These are phyloP conservation scores for Backusella psychrophila DNA, from an alignment of 192 early-diverging fungal species.

Conservation along the genomic window DNA sequence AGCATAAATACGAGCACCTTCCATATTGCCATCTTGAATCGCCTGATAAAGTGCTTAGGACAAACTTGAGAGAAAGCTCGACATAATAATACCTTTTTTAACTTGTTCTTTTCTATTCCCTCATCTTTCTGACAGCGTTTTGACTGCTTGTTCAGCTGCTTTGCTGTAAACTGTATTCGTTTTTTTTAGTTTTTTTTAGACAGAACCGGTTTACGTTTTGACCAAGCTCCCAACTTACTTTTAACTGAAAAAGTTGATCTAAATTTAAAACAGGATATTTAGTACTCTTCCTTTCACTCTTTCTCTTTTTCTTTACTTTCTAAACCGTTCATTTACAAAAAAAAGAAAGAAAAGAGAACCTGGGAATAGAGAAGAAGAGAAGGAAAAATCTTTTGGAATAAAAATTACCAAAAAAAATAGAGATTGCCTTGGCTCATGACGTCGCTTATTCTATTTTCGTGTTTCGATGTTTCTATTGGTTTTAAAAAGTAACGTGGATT, in stretches of 20 bases:
- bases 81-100: slow-evolving; percentile 73
- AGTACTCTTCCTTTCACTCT: neutral
- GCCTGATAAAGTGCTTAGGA: slow-evolving; percentile 50
- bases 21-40: slow-evolving; percentile 89
- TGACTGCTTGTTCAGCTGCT: slow-evolving; percentile 80
- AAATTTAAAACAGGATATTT: neutral
- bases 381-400: neutral
- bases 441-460: neutral
- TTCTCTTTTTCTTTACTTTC: slow-evolving; percentile 17
- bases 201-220: neutral
- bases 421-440: neutral
- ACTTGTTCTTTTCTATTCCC: slow-evolving; percentile 69
- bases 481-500: too few relatives aligned
- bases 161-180: slow-evolving; percentile 79
- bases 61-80: too few relatives aligned
- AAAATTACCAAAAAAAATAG: neutral
- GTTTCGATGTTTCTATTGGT: neutral
- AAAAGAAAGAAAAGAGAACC: neutral
- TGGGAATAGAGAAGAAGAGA: neutral
- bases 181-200: neutral
- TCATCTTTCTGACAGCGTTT: slow-evolving; percentile 89
- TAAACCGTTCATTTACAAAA: slow-evolving; percentile 16
- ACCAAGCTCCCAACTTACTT: slow-evolving; percentile 8
- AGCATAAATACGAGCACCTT: slow-evolving; percentile 91
- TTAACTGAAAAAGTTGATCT: slow-evolving; percentile 36